These are phyloP conservation scores for Wickerhamiella brachini DNA, from an alignment of 805 yeast genomes.

Conservation along the genomic window DNA sequence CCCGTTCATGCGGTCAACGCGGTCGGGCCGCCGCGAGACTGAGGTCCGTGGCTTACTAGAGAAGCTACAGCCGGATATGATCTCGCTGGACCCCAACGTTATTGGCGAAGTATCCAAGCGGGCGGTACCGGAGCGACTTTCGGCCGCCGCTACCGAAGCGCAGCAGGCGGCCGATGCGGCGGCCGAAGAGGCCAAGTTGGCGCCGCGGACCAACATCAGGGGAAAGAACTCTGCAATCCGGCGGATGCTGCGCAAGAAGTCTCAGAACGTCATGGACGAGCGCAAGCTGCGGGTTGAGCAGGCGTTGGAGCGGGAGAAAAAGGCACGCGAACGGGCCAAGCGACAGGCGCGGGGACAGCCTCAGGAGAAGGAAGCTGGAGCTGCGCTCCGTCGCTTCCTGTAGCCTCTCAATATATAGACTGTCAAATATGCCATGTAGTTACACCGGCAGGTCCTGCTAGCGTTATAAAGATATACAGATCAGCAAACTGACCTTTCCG, in stretches of 20 bases:
- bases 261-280: slow-evolving; percentile 73
- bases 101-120: slow-evolving; percentile 75
- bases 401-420: too few relatives aligned
- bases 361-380: slow-evolving; percentile 15
- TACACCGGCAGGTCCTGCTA: too few relatives aligned
- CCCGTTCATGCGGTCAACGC: slow-evolving; percentile 85
- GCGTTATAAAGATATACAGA: too few relatives aligned
- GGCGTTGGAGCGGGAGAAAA: slow-evolving; percentile 60
- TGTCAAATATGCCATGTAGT: too few relatives aligned
- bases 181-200: slow-evolving; percentile 38
- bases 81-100: slow-evolving; percentile 73
- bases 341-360: slow-evolving; percentile 12
- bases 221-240: slow-evolving; percentile 78
- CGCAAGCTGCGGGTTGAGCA: slow-evolving; percentile 65
- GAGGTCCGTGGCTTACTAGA: slow-evolving; percentile 79
- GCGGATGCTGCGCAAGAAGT: slow-evolving; percentile 67
- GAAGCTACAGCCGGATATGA: slow-evolving; percentile 85
- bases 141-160: slow-evolving; percentile 34
- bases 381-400: slow-evolving; percentile 17
- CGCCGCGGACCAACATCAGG: slow-evolving; percentile 52
- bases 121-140: slow-evolving; percentile 48
- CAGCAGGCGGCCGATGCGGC: slow-evolving; percentile 29
- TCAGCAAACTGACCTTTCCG: too few relatives aligned
- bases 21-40: slow-evolving; percentile 82
- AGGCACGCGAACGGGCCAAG: slow-evolving; percentile 12